Evolutionary conservation across 495 filamentous ascomycete species (phyloP), one percentile per base, ranked within the genome.

Genomic region (Aspergillus bertholletiae): DNA sequence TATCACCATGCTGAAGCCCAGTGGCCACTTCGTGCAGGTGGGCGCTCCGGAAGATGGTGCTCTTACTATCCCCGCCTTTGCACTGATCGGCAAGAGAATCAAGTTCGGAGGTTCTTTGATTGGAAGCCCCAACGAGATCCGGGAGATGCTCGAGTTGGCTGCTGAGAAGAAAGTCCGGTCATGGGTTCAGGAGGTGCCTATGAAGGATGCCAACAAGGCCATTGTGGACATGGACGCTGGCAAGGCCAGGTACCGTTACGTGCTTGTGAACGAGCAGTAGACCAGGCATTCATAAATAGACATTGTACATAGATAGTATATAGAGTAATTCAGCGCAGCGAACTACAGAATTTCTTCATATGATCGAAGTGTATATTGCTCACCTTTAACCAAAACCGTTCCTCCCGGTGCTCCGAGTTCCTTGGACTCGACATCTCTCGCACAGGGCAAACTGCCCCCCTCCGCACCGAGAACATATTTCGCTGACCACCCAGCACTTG

Each of bases 11-110:
- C 73, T 92, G 34, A 72, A 78, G 32, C 71, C 77, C 13, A 75
- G 82, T 24, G 88, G 89, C n/a, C 71, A 69, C 7, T 86, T 90
- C 59, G 79, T 91, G 48, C 87, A 90, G 68, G 84, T 92, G 40
- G 89, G 89, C 18, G 74, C 74, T 11, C 78, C 80, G 0, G 77
- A 84, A 61, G 83, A 83, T 50, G 80, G 86, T 8, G 65, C 68
- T 0, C 73, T 90, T 54, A 74, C 35, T 83, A 87, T 57, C 53
- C 75, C 0, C 58, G 90, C 3, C 81, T 15, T 9, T 8, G 1
- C 20, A 18, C 20, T 51, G 35, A 35, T 90, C 41, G 57, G 50
- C 20, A 86, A 82, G 63, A 78, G 80, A 1, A 60, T 76, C 46
- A 87, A 78, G 63, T 64, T 92, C 23, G 81, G 76, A 2, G 88